Evolutionary conservation across 2,329 filamentous ascomycete genomes (phyloP).

Genomic region (Curvularia verruculosa): DNA sequence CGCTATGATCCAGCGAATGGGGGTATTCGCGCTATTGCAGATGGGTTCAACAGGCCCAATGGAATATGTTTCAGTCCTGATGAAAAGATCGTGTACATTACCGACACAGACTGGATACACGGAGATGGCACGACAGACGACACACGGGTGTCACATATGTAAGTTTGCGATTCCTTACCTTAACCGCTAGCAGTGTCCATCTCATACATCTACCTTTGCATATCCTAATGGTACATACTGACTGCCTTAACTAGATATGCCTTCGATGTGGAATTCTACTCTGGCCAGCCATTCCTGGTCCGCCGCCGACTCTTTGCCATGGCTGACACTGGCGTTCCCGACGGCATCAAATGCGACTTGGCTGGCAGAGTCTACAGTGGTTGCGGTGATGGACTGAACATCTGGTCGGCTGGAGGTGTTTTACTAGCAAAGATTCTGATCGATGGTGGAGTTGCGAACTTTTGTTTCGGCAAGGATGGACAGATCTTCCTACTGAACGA

Average conservation of each 20-base stretch:
- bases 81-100: slow-evolving; percentile 50
- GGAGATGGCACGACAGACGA: slow-evolving; percentile 21
- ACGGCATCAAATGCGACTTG: slow-evolving; percentile 33
- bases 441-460: slow-evolving; percentile 54
- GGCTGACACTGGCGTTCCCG: slow-evolving; percentile 27
- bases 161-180: background rate
- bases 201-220: background rate
- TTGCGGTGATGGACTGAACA: slow-evolving; percentile 57
- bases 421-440: slow-evolving; percentile 48
- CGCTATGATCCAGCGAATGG: slow-evolving; percentile 48
- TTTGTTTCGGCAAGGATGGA: slow-evolving; percentile 56
- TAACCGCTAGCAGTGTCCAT: background rate
- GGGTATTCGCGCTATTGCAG: slow-evolving; percentile 47
- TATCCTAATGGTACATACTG: background rate
- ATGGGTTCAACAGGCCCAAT: slow-evolving; percentile 50
- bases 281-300: slow-evolving; percentile 20
- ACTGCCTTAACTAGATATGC: slow-evolving; percentile 21
- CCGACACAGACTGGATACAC: slow-evolving; percentile 46
- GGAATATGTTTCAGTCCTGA: slow-evolving; percentile 53
- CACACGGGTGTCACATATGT: slow-evolving; percentile 25
- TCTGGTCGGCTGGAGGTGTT: slow-evolving; percentile 54
- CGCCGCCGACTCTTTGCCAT: slow-evolving; percentile 32
- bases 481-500: slow-evolving; percentile 58
- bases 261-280: slow-evolving; percentile 23
- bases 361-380: slow-evolving; percentile 62